phyloP scores from a whole-genome alignment of 371 early-diverging fungal species.

The Entomophthora muscae region DNA sequence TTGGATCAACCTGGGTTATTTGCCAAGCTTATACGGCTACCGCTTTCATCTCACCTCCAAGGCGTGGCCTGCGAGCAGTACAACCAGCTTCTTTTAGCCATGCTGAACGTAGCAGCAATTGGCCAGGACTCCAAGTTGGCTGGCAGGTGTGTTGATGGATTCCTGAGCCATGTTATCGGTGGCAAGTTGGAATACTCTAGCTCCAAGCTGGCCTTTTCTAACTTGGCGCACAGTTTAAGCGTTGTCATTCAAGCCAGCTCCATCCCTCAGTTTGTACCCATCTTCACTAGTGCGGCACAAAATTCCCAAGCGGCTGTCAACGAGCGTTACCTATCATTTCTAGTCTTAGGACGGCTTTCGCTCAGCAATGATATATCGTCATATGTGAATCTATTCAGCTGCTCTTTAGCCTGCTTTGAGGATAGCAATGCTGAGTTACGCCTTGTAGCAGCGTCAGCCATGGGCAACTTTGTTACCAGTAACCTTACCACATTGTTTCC shows the following conservation, averaged over 20 bases:
- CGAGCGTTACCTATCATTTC: neutral
- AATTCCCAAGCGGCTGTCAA: neutral
- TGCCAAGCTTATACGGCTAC: neutral
- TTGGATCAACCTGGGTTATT: neutral
- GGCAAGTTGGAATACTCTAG: neutral
- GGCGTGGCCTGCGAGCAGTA: neutral
- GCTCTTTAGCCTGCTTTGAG: neutral
- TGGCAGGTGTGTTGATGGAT: neutral
- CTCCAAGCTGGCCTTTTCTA: neutral
- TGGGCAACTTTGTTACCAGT: conserved; percentile 65
- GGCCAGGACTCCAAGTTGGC: neutral
- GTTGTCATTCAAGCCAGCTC: neutral
- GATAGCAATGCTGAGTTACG: conserved; percentile 23
- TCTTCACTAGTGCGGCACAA: neutral
- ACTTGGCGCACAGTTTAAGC: neutral
- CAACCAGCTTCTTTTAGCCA: neutral
- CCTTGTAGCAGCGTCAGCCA: conserved; percentile 66
- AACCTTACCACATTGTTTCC: conserved; percentile 50
- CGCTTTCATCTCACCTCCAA: neutral
- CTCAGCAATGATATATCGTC: neutral
- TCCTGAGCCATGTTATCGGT: neutral
- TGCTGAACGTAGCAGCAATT: neutral
- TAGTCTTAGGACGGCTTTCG: neutral
- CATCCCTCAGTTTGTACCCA: neutral
- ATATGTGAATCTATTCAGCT: neutral